These are phyloP conservation scores for Aspergillus versicolor DNA, from an alignment of 2,329 filamentous ascomycete genomes.

Conservation along the genomic window DNA sequence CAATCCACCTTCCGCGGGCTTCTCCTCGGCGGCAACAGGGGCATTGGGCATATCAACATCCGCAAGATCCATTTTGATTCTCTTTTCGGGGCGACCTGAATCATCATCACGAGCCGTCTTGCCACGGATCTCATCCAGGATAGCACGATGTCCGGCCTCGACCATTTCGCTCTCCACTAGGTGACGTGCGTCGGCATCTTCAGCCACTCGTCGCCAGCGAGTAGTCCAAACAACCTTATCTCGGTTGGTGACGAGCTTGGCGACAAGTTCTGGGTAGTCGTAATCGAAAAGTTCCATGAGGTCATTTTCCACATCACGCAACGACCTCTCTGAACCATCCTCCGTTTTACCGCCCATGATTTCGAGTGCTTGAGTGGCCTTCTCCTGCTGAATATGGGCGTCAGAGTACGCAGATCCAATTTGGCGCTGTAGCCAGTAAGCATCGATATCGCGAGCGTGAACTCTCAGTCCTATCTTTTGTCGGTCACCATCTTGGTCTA, in stretches of 20 bases:
- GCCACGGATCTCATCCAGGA: constrained; percentile 83
- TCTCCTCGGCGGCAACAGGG: constrained; percentile 53
- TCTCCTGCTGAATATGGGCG: constrained; percentile 89
- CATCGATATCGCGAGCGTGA: constrained; percentile 86
- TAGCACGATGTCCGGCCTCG: constrained; percentile 79
- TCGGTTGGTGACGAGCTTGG: constrained; percentile 85
- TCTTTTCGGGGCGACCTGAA: constrained; percentile 65
- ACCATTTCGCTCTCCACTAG: constrained; percentile 88
- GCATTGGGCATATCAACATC: constrained; percentile 75
- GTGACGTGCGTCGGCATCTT: constrained; percentile 68
- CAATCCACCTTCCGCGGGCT: constrained; percentile 63
- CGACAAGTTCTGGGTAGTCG: constrained; percentile 89
- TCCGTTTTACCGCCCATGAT: constrained; percentile 74
- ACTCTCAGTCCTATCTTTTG: constrained; percentile 58
- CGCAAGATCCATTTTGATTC: constrained; percentile 82
- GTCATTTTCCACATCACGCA: constrained; percentile 96
- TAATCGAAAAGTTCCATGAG: constrained; percentile 98
- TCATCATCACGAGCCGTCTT: constrained; percentile 59
- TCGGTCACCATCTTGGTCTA: constrained; percentile 42
- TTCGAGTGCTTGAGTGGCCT: constrained; percentile 78
- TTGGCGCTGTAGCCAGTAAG: constrained; percentile 94
- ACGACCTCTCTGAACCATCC: constrained; percentile 76
- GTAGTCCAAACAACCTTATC: constrained; percentile 97
- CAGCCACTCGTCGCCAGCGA: constrained; percentile 76
- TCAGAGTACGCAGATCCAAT: constrained; percentile 87